Evolutionary conservation across 192 early-diverging fungal species (phyloP).

Genomic region (Coemansia sp.): DNA sequence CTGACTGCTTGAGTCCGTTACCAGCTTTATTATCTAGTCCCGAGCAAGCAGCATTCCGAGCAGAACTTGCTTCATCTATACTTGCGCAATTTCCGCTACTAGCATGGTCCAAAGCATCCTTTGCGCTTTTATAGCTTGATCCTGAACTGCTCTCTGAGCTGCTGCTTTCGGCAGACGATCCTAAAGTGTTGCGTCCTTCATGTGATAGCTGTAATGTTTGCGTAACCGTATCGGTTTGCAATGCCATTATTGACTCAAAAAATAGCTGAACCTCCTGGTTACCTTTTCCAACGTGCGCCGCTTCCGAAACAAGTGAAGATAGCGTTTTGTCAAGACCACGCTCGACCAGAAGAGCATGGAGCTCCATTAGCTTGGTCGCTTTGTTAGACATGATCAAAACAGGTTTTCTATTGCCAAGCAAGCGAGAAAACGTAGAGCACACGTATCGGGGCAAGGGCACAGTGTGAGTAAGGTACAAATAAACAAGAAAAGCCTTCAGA

Average conservation of each 20-base stretch:
- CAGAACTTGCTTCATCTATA: conserved; percentile 16
- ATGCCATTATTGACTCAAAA: conserved; percentile 18
- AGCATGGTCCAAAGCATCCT: background rate
- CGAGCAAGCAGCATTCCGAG: background rate
- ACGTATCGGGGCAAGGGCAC: background rate
- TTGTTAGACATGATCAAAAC: conserved; percentile 8
- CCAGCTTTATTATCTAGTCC: conserved; percentile 21
- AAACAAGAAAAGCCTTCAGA: background rate
- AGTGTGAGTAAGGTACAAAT: background rate
- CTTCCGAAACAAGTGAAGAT: conserved; percentile 36
- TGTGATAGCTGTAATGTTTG: background rate
- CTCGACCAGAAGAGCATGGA: conserved; percentile 34
- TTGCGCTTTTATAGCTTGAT: conserved; percentile 23
- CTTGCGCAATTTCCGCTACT: conserved; percentile 7
- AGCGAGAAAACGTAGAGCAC: no score
- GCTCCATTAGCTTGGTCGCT: conserved; percentile 21
- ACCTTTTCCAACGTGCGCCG: conserved; percentile 32
- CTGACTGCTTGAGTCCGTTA: conserved; percentile 12
- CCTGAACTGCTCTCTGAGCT: conserved; percentile 40
- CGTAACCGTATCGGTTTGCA: background rate
- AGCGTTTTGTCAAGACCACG: conserved; percentile 34
- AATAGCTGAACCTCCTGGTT: conserved; percentile 31
- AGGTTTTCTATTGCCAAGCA: background rate
- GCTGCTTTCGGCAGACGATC: conserved; percentile 1
- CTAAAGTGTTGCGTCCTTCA: background rate